These are phyloP conservation scores for Fusarium pseudoanthophilum DNA, from an alignment of 2,329 filamentous ascomycete genomes.

Conservation along the genomic window DNA sequence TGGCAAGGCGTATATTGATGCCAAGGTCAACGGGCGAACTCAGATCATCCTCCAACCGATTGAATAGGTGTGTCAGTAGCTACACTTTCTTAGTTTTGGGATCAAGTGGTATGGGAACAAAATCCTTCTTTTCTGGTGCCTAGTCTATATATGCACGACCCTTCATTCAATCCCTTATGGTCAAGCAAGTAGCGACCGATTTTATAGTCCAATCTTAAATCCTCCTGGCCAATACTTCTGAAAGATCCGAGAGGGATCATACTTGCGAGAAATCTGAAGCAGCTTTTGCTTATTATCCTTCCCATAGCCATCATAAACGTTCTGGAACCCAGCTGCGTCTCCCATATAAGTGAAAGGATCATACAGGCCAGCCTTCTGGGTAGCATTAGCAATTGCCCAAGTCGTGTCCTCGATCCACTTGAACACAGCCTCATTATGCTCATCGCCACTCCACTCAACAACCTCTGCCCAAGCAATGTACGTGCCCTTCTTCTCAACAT, in stretches of 20 bases:
- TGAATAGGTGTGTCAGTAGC: not conserved
- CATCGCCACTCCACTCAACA: conserved; percentile 26
- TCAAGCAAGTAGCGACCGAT: fast-evolving
- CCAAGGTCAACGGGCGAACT: not conserved
- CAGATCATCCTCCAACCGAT: not conserved
- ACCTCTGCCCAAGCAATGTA: conserved; percentile 35
- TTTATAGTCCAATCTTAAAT: conserved; percentile 17
- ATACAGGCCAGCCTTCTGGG: conserved; percentile 11
- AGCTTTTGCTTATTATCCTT: conserved; percentile 14
- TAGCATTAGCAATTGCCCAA: conserved; percentile 28
- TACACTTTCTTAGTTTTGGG: fast-evolving
- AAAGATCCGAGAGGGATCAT: conserved; percentile 16
- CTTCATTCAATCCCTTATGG: fast-evolving
- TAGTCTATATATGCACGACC: too few relatives aligned
- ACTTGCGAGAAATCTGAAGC: conserved; percentile 18
- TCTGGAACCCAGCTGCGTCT: conserved; percentile 27
- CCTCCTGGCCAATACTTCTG: conserved; percentile 26
- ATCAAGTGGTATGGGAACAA: fast-evolving
- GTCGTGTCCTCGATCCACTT: conserved; percentile 27
- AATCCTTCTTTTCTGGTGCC: not conserved
- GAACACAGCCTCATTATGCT: conserved; percentile 24
- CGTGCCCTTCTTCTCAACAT: conserved; percentile 22
- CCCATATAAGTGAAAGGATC: conserved; percentile 32
- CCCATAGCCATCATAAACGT: conserved; percentile 20
- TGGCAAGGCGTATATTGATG: not conserved